Evolutionary conservation across 225 moss, liverwort and hornwort species (phyloP).

Genomic region (Polytrichum commune): DNA sequence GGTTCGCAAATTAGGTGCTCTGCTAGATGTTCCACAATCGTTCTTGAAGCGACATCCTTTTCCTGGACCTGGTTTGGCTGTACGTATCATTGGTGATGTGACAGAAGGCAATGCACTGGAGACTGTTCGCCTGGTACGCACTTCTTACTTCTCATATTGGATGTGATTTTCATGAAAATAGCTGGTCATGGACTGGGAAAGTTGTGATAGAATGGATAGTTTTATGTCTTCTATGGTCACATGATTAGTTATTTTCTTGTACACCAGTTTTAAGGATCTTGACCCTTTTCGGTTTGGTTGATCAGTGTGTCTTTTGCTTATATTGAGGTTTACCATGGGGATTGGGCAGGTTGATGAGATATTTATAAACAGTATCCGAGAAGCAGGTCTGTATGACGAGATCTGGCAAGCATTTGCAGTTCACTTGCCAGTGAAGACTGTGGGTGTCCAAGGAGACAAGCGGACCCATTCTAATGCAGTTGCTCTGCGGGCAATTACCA

Average conservation of each 20-base stretch:
- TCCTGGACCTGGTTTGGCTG: conserved; percentile 85
- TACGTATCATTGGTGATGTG: conserved; percentile 83
- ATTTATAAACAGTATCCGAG: conserved; percentile 70
- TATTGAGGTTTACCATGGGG: conserved; percentile 12
- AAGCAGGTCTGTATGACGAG: conserved; percentile 81
- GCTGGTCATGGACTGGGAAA: not conserved
- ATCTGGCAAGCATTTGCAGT: conserved; percentile 97
- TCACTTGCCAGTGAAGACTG: conserved; percentile 81
- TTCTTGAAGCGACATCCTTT: conserved; percentile 86
- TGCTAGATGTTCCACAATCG: conserved; percentile 66
- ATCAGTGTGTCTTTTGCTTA: not conserved
- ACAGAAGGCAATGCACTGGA: conserved; percentile 71
- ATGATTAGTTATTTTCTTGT: too few relatives aligned
- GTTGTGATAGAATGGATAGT: not conserved
- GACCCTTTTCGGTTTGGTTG: too few relatives aligned
- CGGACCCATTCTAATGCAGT: conserved; percentile 83
- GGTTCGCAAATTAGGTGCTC: conserved; percentile 74
- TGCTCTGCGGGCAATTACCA: conserved; percentile 80
- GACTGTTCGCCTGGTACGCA: conserved; percentile 60
- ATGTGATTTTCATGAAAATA: not conserved
- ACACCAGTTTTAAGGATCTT: too few relatives aligned
- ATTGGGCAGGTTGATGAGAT: conserved; percentile 69
- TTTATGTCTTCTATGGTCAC: not conserved
- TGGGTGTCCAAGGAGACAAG: conserved; percentile 85
- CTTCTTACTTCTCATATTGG: not conserved